phyloP scores from a whole-genome alignment of 176 grass and related monocot genomes.

The Aegilops longissima region DNA sequence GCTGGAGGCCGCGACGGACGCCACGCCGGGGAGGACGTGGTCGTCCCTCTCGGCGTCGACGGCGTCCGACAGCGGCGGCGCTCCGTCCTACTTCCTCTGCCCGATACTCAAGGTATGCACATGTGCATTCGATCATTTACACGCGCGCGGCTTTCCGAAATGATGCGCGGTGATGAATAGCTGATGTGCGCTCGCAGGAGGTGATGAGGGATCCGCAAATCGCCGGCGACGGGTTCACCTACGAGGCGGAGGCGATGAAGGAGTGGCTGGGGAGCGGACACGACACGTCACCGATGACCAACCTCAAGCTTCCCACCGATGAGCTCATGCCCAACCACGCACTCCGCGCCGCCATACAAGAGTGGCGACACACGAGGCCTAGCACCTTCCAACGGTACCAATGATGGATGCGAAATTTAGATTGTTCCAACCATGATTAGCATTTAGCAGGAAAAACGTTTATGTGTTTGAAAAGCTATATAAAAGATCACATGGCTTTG shows the following conservation, averaged over 20 bases:
- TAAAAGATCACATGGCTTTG: no score
- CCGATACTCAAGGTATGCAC: conserved; percentile 39
- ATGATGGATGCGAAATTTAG: background rate
- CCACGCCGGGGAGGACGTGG: conserved; percentile 21
- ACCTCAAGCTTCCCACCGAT: conserved; percentile 53
- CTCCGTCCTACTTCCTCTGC: conserved; percentile 59
- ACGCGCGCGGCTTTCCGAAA: background rate
- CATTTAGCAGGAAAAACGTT: no score
- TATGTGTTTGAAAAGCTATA: no score
- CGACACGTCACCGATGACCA: conserved; percentile 88
- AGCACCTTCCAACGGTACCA: background rate
- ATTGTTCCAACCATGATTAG: no score
- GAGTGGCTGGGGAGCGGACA: conserved; percentile 55
- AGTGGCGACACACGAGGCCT: conserved; percentile 43
- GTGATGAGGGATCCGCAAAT: conserved; percentile 84
- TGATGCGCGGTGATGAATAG: no score
- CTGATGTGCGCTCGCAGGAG: conserved; percentile 29
- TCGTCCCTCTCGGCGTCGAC: conserved; percentile 18
- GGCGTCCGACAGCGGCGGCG: background rate
- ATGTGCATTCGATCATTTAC: background rate
- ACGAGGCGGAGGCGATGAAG: conserved; percentile 73
- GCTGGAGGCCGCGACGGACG: conserved; percentile 34
- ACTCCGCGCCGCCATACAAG: conserved; percentile 68
- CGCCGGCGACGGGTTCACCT: conserved; percentile 88
- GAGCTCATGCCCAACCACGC: conserved; percentile 74